A percentile compares a stretch with the other conserved stretches of the same genome.
phyloP scores from a whole-genome alignment of 805 yeast species.

The Candida krabiensis region DNA sequence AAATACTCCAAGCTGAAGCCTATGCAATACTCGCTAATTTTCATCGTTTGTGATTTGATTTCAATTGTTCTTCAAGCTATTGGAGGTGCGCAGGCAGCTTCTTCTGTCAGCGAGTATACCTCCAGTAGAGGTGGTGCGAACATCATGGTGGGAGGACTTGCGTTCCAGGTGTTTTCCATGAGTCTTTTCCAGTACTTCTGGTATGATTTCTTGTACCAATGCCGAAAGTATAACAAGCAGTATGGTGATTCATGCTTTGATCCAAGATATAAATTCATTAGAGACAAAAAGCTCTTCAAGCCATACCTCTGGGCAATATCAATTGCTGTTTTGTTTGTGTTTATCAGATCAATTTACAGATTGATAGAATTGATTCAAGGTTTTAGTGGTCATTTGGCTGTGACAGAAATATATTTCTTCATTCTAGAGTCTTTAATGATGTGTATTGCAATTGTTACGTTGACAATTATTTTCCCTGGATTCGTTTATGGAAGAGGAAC shows the following conservation, averaged over 20 bases:
- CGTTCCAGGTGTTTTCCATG: slow-evolving; percentile 69
- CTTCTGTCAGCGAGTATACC: slow-evolving; percentile 32
- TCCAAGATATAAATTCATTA: slow-evolving; percentile 27
- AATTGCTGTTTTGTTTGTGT: slow-evolving; percentile 48
- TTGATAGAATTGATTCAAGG: slow-evolving; percentile 68
- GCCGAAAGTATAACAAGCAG: slow-evolving; percentile 26
- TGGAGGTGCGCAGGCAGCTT: slow-evolving; percentile 78
- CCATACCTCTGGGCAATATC: slow-evolving; percentile 45
- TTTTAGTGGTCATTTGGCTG: slow-evolving; percentile 64
- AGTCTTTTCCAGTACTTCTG: slow-evolving; percentile 50
- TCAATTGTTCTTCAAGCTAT: slow-evolving; percentile 69
- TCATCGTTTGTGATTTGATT: slow-evolving; percentile 63
- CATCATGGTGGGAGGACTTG: slow-evolving; percentile 72
- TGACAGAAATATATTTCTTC: slow-evolving; percentile 56
- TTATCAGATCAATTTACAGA: slow-evolving; percentile 66
- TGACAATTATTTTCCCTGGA: slow-evolving; percentile 63
- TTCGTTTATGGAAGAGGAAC: slow-evolving; percentile 38
- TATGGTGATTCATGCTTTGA: slow-evolving; percentile 35
- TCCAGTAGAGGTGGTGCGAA: slow-evolving; percentile 44
- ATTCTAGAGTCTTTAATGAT: slow-evolving; percentile 61
- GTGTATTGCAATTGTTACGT: slow-evolving; percentile 42
- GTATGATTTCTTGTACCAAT: slow-evolving; percentile 42
- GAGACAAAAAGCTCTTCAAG: slow-evolving; percentile 36
- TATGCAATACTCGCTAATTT: slow-evolving; percentile 59
- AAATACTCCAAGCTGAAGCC: slow-evolving; percentile 54